phyloP scores from a whole-genome alignment of 2,329 filamentous ascomycete species.

The Cladophialophora carrionii region DNA sequence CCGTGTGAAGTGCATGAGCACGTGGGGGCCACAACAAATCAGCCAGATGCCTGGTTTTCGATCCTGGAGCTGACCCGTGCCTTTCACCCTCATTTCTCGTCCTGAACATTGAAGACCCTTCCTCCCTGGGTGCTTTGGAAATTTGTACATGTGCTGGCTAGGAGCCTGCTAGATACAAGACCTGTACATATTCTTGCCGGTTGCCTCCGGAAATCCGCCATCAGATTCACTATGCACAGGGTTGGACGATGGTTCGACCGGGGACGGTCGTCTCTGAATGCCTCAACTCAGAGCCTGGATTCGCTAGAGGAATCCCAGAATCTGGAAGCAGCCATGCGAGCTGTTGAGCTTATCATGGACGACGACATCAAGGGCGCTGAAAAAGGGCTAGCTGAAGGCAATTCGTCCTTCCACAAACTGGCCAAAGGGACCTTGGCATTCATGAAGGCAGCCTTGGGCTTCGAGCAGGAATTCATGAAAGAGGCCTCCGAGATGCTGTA shows the following conservation, averaged over 20 bases:
- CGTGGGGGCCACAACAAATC: constrained; percentile 3
- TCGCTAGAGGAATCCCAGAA: constrained; percentile 60
- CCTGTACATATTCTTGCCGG: background rate
- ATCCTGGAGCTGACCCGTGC: constrained; percentile 10
- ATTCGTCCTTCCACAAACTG: constrained; percentile 86
- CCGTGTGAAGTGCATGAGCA: constrained; percentile 7
- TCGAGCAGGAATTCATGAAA: constrained; percentile 88
- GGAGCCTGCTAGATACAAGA: background rate
- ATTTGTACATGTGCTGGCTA: background rate
- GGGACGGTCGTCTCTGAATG: constrained; percentile 63
- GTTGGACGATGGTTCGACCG: constrained; percentile 62
- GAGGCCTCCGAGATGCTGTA: constrained; percentile 74
- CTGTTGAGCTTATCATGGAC: constrained; percentile 76
- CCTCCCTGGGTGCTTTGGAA: background rate
- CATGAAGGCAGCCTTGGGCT: constrained; percentile 81
- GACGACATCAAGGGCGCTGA: constrained; percentile 89
- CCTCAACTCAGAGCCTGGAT: constrained; percentile 60
- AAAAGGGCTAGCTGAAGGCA: constrained; percentile 68
- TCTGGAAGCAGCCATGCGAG: constrained; percentile 43
- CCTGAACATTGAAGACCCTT: background rate
- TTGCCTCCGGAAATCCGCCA: background rate
- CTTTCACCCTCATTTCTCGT: background rate
- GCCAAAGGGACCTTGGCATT: constrained; percentile 81
- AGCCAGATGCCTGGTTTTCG: constrained; percentile 2
- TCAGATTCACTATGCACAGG: constrained; percentile 28